Evolutionary conservation across 352 stramenopile genomes (phyloP), one percentile per base, ranked within the genome.

Genomic region (Globisporangium rhizosaccharum): DNA sequence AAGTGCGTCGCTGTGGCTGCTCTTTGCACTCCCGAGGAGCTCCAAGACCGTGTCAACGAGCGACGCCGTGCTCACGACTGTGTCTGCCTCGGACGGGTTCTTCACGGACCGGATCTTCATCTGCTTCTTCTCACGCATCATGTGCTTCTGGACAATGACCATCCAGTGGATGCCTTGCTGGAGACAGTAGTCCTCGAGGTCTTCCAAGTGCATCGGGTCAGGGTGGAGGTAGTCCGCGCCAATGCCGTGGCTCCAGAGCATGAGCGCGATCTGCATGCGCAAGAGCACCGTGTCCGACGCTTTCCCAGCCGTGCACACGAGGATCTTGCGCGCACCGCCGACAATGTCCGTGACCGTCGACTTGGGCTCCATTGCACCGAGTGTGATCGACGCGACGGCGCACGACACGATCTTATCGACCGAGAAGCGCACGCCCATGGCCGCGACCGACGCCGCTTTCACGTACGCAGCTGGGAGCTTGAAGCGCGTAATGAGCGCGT

Each of bases 341-440:
- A 83, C 49, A 9, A 84, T 61, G 17, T 80, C 68, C 1, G 58
- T 67, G 7, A 57, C 63, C 28, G 53, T 46, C n/a, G 64, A 65
- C 51, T 82, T 83, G 4, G 63, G 57, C 26, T 85, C 75, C 25
- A 82, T 30, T 15, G 66, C 45, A 1, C 64, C 37, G 14, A 63
- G 57, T 12, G 49, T 46, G 30, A 86, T 71, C 12, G 70, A 73
- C 3, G 74, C 72, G 20, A 80, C 70, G 0, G 91, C 71, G 25
- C 84, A 82, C 8, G 82, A 85, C 9, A 92, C 82, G 45, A 95
- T 93, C 62, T 91, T 92, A 59, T 95, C 84, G 17, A 95, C 73
- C 23, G 82, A 88, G 64, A 95, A 93, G 41, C 86, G 82, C 53
- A 95, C 81, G 41, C 84, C 84, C 72, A 95, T 91, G 0, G 86